Evolutionary conservation across 257 asterid species (phyloP).

Genomic region (Primulina tabacum): DNA sequence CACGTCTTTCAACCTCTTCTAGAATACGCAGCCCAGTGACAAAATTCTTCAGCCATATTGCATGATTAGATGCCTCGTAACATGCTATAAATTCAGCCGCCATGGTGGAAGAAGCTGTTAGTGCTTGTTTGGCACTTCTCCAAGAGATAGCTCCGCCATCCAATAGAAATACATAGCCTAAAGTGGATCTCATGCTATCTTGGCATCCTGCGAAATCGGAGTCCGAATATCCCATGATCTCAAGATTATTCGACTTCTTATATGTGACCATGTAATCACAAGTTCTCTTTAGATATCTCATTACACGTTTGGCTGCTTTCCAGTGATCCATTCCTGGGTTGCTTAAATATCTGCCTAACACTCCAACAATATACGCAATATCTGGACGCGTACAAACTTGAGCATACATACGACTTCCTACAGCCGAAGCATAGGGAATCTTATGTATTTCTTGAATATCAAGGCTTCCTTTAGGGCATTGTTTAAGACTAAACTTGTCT

Average conservation of each 20-base stretch:
- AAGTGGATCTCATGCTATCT: background rate
- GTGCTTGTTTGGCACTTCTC: background rate
- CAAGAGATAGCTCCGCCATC: background rate
- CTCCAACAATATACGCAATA: no score
- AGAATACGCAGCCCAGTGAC: background rate
- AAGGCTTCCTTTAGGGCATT: no score
- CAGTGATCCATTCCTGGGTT: background rate
- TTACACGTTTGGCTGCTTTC: background rate
- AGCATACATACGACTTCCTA: background rate
- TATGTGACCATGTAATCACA: no score
- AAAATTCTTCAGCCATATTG: background rate
- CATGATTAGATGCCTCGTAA: background rate
- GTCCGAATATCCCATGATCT: no score
- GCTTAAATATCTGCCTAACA: background rate
- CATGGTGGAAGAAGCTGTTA: background rate
- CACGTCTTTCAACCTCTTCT: background rate
- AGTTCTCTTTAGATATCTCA: background rate
- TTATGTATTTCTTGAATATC: background rate
- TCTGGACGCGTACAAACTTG: background rate
- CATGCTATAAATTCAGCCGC: background rate
- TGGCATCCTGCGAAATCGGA: background rate
- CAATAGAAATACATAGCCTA: background rate
- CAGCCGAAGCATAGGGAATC: background rate
- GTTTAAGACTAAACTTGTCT: background rate
- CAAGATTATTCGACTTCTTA: no score